These are phyloP conservation scores for Amylocystis lapponica DNA, from an alignment of 768 basidiomycete species.

Conservation along the genomic window DNA sequence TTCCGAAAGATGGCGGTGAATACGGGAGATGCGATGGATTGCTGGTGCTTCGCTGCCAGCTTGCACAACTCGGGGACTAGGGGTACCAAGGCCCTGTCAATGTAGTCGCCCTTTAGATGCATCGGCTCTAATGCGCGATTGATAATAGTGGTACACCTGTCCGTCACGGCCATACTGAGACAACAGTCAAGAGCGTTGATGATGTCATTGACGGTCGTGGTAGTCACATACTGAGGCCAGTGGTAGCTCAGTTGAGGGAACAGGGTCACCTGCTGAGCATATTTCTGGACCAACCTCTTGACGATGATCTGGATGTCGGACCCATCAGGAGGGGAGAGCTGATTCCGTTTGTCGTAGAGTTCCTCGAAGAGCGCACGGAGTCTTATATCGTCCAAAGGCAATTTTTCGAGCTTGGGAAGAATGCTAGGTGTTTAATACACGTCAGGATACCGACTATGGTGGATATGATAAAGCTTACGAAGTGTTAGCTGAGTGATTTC, in stretches of 20 bases:
- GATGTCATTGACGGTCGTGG: too few relatives aligned
- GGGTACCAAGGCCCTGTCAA: conserved; percentile 9
- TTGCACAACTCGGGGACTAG: conserved; percentile 7
- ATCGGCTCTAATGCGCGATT: neutral
- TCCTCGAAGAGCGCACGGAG: neutral
- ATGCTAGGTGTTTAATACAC: too few relatives aligned
- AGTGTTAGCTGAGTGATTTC: too few relatives aligned
- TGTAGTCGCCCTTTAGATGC: neutral
- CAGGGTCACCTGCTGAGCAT: neutral
- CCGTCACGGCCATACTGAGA: neutral
- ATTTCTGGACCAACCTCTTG: neutral
- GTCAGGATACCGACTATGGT: too few relatives aligned
- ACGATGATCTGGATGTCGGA: neutral
- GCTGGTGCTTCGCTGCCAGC: conserved; percentile 3
- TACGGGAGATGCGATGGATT: neutral
- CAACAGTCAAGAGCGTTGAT: conserved; percentile 7
- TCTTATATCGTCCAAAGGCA: neutral
- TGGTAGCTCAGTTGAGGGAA: neutral
- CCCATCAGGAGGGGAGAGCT: neutral
- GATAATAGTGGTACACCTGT: neutral
- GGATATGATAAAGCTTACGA: too few relatives aligned
- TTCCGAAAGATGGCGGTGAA: conserved; percentile 7
- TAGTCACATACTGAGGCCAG: neutral
- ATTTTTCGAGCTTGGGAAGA: neutral
- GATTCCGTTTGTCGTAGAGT: neutral